Conservation (phyloP, 306 rosid genomes). For the Trichosanthes cucumerina region DNA sequence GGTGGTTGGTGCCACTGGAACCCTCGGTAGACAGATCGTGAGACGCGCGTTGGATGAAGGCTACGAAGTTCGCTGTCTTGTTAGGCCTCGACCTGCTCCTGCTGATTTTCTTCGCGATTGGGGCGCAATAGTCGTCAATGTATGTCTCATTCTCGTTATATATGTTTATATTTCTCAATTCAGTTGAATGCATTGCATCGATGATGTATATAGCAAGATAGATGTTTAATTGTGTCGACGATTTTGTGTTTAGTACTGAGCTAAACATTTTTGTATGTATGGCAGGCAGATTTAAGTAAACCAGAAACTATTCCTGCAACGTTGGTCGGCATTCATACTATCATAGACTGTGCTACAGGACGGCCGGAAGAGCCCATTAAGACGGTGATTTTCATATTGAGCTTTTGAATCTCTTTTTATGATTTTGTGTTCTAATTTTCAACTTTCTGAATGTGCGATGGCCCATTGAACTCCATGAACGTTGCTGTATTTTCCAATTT, state of each 20-base stretch:
- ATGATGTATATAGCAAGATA: background rate
- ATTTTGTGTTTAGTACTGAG: background rate
- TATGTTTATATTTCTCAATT: background rate
- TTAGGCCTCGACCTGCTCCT: constrained; percentile 96
- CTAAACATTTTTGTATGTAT: background rate
- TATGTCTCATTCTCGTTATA: background rate
- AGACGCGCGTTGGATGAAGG: constrained; percentile 93
- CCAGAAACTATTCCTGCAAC: constrained; percentile 95
- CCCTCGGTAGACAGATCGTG: constrained; percentile 87
- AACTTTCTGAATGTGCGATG: background rate
- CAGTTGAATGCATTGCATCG: background rate
- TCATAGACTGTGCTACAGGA: constrained; percentile 93
- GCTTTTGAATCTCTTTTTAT: background rate
- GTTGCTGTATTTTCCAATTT: background rate
- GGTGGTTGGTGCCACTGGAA: constrained; percentile 82
- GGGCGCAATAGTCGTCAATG: constrained; percentile 95
- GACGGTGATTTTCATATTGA: constrained; percentile 28
- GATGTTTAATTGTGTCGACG: background rate
- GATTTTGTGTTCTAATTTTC: background rate
- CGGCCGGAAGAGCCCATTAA: constrained; percentile 96
- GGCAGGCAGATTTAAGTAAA: constrained; percentile 79
- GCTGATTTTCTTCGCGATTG: constrained; percentile 95
- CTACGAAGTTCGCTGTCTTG: constrained; percentile 83
- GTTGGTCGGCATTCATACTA: constrained; percentile 75
- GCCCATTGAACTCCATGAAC: background rate